A percentile compares a stretch with the other conserved stretches of the same genome.
Conservation (phyloP, 768 basidiomycete species). For the Boletus speciosus region DNA sequence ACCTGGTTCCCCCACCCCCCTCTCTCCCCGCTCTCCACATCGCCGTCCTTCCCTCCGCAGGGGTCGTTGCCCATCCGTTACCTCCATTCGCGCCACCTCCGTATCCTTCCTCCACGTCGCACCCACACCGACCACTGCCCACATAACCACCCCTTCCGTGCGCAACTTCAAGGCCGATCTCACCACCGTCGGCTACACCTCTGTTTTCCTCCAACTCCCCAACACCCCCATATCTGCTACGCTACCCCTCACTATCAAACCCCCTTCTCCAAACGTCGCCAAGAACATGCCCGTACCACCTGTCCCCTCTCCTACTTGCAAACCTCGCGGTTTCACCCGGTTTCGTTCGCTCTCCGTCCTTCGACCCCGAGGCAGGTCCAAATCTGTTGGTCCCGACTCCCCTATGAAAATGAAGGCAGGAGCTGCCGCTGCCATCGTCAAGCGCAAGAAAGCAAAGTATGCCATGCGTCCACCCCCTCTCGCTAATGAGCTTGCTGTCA, state of each 20-base stretch:
- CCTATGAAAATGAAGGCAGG: constrained; percentile 25
- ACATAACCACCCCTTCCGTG: constrained; percentile 38
- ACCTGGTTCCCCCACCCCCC: constrained; percentile 59
- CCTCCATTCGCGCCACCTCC: constrained; percentile 38
- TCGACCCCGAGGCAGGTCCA: constrained; percentile 37
- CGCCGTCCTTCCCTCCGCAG: constrained; percentile 33
- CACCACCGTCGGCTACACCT: constrained; percentile 60
- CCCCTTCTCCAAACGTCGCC: constrained; percentile 1
- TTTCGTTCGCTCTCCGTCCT: constrained; percentile 54
- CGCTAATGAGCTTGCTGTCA: constrained; percentile 61
- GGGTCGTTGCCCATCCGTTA: constrained; percentile 34
- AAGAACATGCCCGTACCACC: constrained; percentile 20
- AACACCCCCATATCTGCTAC: constrained; percentile 40
- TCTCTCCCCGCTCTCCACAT: constrained; percentile 39
- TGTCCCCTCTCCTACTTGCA: constrained; percentile 9
- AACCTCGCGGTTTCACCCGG: constrained; percentile 36
- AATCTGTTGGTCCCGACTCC: constrained; percentile 29
- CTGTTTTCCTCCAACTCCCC: constrained; percentile 59
- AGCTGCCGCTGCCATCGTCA: constrained; percentile 33
- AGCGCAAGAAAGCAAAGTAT: constrained; percentile 54
- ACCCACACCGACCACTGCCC: constrained; percentile 39
- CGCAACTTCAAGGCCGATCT: constrained; percentile 53
- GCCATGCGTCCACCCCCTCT: constrained; percentile 46
- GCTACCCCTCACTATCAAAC: constrained; percentile 7
- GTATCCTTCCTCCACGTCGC: constrained; percentile 46